Evolutionary conservation across 768 basidiomycete species (phyloP).

Genomic region (Tubosaeta sp.): DNA sequence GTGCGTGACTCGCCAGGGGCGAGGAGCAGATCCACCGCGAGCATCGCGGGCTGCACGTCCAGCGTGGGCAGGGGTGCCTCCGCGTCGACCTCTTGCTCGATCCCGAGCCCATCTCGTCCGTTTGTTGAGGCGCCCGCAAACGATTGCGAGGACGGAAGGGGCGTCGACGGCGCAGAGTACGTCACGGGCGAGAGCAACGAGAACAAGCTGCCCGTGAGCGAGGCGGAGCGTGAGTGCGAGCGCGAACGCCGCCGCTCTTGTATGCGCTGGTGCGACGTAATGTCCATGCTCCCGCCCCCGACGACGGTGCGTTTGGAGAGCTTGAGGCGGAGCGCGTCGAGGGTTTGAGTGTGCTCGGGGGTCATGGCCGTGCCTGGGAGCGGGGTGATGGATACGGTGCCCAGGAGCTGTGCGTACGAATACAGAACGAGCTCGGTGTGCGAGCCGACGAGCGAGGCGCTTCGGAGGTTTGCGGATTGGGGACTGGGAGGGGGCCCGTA

Average conservation of each 20-base stretch:
- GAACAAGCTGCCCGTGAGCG: constrained; percentile 47
- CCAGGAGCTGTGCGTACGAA: constrained; percentile 78
- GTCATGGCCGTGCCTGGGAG: constrained; percentile 37
- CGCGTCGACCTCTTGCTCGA: constrained; percentile 46
- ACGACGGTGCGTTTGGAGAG: constrained; percentile 43
- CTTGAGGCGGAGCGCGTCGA: constrained; percentile 46
- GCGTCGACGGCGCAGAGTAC: constrained; percentile 21
- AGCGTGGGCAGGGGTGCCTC: constrained; percentile 78
- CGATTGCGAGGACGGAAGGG: constrained; percentile 23
- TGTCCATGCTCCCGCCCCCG: constrained; percentile 78
- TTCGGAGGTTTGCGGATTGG: constrained; percentile 29
- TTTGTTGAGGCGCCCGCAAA: constrained; percentile 18
- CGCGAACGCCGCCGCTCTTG: constrained; percentile 26
- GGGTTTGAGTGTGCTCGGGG: constrained; percentile 41
- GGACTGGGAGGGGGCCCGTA: constrained; percentile 33
- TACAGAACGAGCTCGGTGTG: constrained; percentile 74
- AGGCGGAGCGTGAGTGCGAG: constrained; percentile 47
- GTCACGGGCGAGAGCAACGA: constrained; percentile 45
- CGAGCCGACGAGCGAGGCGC: constrained; percentile 43
- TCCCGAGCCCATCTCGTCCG: constrained; percentile 26
- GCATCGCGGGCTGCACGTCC: constrained; percentile 79
- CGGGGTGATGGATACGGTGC: constrained; percentile 58
- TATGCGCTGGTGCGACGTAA: constrained; percentile 39
- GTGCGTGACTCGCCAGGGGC: constrained; percentile 79
- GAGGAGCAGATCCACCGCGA: constrained; percentile 82